Evolutionary conservation across 1,139 yeast genomes (phyloP), one percentile per base, ranked within the genome.

Genomic region (Yamadazyma oceani): DNA sequence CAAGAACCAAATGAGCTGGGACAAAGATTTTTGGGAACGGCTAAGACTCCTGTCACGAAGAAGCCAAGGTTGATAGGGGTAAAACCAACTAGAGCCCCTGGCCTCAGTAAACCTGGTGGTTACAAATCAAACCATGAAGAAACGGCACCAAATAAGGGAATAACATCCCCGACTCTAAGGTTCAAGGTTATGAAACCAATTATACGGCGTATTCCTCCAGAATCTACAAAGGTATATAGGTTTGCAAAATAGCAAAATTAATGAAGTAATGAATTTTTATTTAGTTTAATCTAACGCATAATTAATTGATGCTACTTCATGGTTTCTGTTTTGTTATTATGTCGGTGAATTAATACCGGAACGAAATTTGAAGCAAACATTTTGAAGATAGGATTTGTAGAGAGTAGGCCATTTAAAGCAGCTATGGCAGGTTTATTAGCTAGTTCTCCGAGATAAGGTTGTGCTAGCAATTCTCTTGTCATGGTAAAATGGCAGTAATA

Each of bases 301-400:
- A n/a, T n/a, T n/a, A n/a, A n/a, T n/a, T n/a, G n/a, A n/a, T n/a
- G n/a, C n/a, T n/a, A n/a, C n/a, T 19, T 27, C 25, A 31, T 32
- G 32, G 26, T 26, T 33, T 26, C 21, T 15, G 34, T 36, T 9
- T 12, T 17, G 14, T n/a, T 27, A 27, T 30, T 16, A 55, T 14
- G 14, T 44, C 55, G 49, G 30, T 66, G 68, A 54, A 73, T 69
- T 49, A 76, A 50, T 34, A 78, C 55, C 9, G 85, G 85, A 28
- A 78, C 73, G 12, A 81, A 79, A 54, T 78, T 78, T 17, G 82
- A 74, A 8, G 80, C 72, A 54, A 80, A 75, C 31, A 76, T 62
- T 54, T 79, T 77, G 38, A 74, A 72, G 17, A 74, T 68, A 8
- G 85, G 84, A 51, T 76, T 70, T n/a, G 83, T 75, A 11, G 82